Base-by-base conservation (phyloP, 179 eudicot species). In the Actinidia chinensis region DNA sequence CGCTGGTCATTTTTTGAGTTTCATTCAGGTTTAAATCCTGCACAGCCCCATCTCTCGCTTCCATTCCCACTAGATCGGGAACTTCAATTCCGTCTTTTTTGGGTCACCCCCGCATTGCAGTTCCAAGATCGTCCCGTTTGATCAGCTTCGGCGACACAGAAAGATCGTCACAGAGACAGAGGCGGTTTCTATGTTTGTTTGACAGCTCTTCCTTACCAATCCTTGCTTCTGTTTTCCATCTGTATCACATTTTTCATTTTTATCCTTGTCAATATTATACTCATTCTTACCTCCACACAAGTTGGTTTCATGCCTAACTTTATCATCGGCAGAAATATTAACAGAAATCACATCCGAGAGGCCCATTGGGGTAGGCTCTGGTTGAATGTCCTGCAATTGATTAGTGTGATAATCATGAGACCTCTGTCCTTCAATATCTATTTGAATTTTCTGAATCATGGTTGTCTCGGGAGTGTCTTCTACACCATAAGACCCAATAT, bases 211-310 rank as follows among this genome's bases (percentile, higher is more conserved):
- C 11, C 80, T 64, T 25, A 55, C 67, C 33, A 56, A 51, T 43
- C 72, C 66, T 22, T 76, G 47, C 14, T 68, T 68, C 8, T 75
- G 76, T 68, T 69, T 59, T 42, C 68, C 84, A 69, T 28, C 75
- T n/a, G 60, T 56, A 36, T 70, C 81, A 80, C 55, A 43, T 72
- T 75, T 44, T 75, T 81, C 77, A 40, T 36, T 58, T 43, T 64
- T 59, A 25, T 63, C 76, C 58, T n/a, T 36, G 14, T 69, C 71
- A 28, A 5, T 15, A 55, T 65, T 76, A 75, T 47, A 17, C 59
- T 72, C 22, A 78, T 60, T 46, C 20, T 78, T 71, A 83, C 68
- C 79, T 78, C 84, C 84, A 78, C 64, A 23, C 14, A 76, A 40
- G 50, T 25, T 54, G 48, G 74, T 71, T 59, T 71, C 75, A 55